A percentile compares a stretch with the other conserved stretches of the same genome.
These are phyloP conservation scores for Austroboletus novae-zelandiae DNA, from an alignment of 1,284 basidiomycete genomes.

Conservation along the genomic window DNA sequence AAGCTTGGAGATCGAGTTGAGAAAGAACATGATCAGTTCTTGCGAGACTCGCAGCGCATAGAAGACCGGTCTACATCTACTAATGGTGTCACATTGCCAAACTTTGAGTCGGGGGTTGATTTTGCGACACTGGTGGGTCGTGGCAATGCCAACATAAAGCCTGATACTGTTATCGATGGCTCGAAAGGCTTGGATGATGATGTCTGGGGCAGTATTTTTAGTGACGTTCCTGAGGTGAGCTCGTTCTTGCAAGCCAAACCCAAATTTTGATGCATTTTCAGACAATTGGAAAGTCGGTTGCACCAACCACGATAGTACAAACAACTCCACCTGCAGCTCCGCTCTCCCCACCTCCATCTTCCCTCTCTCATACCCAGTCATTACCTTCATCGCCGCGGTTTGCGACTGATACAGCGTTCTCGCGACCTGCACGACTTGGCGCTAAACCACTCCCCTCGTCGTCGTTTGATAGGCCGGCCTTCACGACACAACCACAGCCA, in stretches of 20 bases:
- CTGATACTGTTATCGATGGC: slow-evolving; percentile 43
- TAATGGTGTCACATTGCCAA: slow-evolving; percentile 34
- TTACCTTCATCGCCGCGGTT: slow-evolving; percentile 41
- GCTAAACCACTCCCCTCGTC: slow-evolving; percentile 36
- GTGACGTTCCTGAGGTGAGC: slow-evolving; percentile 30
- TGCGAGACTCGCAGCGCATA: slow-evolving; percentile 79
- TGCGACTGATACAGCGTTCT: slow-evolving; percentile 21
- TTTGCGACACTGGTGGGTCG: slow-evolving; percentile 75
- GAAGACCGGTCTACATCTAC: slow-evolving; percentile 68
- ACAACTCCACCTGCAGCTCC: slow-evolving; percentile 14
- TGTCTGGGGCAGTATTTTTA: slow-evolving; percentile 75
- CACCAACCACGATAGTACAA: slow-evolving; percentile 13
- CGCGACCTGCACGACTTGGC: slow-evolving; percentile 40
- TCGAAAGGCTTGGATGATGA: slow-evolving; percentile 69
- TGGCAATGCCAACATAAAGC: slow-evolving; percentile 45
- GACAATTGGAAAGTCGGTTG: slow-evolving; percentile 16
- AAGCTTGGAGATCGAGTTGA: slow-evolving; percentile 79
- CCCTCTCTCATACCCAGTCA: slow-evolving; percentile 36
- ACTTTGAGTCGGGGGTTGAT: slow-evolving; percentile 47
- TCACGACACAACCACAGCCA: slow-evolving; percentile 21
- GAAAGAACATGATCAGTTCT: slow-evolving; percentile 80
- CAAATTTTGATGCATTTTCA: slow-evolving; percentile 12
- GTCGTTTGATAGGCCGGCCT: slow-evolving; percentile 36
- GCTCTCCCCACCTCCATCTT: slow-evolving; percentile 7
- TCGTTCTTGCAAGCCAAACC: background rate